Evolutionary conservation across 306 rosid species (phyloP), one percentile per base, ranked within the genome.

Genomic region (Carpinus fangiana): DNA sequence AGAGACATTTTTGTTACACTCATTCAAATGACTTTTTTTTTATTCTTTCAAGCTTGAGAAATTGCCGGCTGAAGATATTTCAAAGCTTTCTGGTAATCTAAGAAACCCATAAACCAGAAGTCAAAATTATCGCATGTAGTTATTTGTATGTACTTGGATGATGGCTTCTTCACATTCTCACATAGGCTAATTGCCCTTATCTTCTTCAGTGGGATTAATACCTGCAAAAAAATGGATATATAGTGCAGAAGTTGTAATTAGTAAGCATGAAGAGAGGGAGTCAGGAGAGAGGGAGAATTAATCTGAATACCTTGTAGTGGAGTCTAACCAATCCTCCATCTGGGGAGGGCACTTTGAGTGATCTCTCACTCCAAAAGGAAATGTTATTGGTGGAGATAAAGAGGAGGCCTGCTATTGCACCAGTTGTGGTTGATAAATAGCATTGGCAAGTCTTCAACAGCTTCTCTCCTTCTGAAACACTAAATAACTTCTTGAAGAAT

Each of bases 401-500:
- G 83, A 93, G 93, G 36, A 89, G 93, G 12, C 97, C 98, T 21
- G 94, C 94, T 20, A 91, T 82, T 23, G 97, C 97, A 60, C 98
- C 98, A 0, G 88, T 82, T 67, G 97, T 89, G 38, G 98, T 93
- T 79, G 93, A 93, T 66, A 93, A 78, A 83, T 80, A 84, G 80
- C 98, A 93, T 11, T 88, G 94, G 51, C 79, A 86, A 73, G 89
- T 92, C 77, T 89, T 90, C 83, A 86, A 12, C 4, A 93, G 78
- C 75, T 85, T 93, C 83, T 93, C 98, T 46, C 85, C 93, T 43
- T 90, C 89, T 65, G 16, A 73, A 52, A 79, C 86, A 61, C 78
- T 76, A 75, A 93, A 91, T 16, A 85, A 81, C 50, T 87, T 73
- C 87, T 77, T 85, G 38, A 89, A 91, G 4, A 83, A 88, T 76